These are phyloP conservation scores for Microstegium vimineum DNA, from an alignment of 176 grass and related monocot genomes.

Conservation along the genomic window DNA sequence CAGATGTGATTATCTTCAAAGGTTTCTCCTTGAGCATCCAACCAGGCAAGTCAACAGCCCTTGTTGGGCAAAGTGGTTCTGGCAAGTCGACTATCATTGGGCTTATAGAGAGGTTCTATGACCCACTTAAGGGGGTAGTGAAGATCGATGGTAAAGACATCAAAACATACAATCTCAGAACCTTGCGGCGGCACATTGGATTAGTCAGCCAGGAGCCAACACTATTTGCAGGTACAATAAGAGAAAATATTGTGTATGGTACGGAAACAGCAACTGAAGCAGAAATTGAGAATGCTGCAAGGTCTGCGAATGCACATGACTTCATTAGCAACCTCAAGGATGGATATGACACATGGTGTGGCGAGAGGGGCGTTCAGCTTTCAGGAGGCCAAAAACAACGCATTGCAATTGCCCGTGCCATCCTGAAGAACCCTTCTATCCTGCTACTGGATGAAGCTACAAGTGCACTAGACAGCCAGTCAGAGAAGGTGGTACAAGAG, in stretches of 20 bases:
- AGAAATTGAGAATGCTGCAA: constrained; percentile 70
- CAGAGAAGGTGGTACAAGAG: constrained; percentile 84
- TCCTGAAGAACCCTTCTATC: constrained; percentile 72
- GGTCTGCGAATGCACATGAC: constrained; percentile 72
- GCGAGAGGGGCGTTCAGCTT: constrained; percentile 74
- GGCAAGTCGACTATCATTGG: constrained; percentile 97
- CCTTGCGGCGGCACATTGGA: constrained; percentile 60
- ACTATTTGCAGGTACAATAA: constrained; percentile 65
- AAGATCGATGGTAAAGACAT: constrained; percentile 77
- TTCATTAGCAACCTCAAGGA: constrained; percentile 92
- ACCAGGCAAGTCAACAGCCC: constrained; percentile 77
- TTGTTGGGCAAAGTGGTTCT: constrained; percentile 94
- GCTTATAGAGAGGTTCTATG: constrained; percentile 92
- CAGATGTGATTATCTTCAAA: constrained; percentile 76
- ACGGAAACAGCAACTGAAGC: constrained; percentile 49
- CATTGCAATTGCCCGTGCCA: constrained; percentile 83
- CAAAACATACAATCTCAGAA: constrained; percentile 65
- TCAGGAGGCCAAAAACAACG: constrained; percentile 92
- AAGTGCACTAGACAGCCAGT: constrained; percentile 90
- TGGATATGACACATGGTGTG: constrained; percentile 70
- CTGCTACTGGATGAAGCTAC: constrained; percentile 87
- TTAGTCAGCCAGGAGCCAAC: constrained; percentile 89
- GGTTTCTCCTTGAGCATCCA: constrained; percentile 83
- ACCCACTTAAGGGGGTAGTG: constrained; percentile 60
- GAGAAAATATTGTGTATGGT: constrained; percentile 74